phyloP scores from a whole-genome alignment of 2,329 filamentous ascomycete genomes.

The Geosmithia putterillii region DNA sequence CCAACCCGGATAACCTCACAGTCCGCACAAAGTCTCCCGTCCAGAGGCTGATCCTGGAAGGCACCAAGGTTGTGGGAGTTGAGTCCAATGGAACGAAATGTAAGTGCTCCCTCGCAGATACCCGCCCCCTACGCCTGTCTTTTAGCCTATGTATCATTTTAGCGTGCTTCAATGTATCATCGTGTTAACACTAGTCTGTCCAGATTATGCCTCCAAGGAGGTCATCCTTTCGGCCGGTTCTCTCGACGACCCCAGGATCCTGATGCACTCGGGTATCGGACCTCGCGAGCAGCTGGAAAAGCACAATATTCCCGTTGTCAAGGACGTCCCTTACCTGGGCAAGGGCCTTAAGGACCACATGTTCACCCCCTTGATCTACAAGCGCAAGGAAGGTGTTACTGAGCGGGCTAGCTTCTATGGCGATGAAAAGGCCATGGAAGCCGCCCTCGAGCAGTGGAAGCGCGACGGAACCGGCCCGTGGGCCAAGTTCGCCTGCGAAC shows the following conservation, averaged over 20 bases:
- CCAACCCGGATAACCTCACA: conserved; percentile 52
- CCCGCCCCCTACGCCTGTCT: neutral
- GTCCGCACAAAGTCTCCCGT: conserved; percentile 83
- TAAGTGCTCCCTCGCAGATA: conserved; percentile 13
- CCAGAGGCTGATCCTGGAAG: conserved; percentile 61
- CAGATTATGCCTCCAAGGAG: conserved; percentile 50
- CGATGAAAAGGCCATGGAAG: conserved; percentile 24
- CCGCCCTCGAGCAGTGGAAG: conserved; percentile 34
- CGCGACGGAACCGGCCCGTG: conserved; percentile 25
- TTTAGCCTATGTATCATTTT: too few relatives aligned
- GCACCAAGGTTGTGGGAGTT: conserved; percentile 58
- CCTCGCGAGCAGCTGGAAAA: conserved; percentile 37
- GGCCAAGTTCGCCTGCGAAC: conserved; percentile 23
- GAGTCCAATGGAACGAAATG: conserved; percentile 48
- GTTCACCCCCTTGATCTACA: conserved; percentile 24
- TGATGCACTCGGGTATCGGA: conserved; percentile 45
- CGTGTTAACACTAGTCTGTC: too few relatives aligned
- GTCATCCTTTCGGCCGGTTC: conserved; percentile 72
- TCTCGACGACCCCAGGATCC: conserved; percentile 63
- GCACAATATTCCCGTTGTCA: conserved; percentile 40
- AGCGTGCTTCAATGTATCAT: too few relatives aligned
- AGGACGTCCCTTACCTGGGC: conserved; percentile 45
- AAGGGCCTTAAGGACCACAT: conserved; percentile 49
- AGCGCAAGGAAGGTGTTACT: conserved; percentile 25
- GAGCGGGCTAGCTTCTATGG: conserved; percentile 32